Conservation (phyloP, 2,329 filamentous ascomycete genomes). For the Penicillium palitans region DNA sequence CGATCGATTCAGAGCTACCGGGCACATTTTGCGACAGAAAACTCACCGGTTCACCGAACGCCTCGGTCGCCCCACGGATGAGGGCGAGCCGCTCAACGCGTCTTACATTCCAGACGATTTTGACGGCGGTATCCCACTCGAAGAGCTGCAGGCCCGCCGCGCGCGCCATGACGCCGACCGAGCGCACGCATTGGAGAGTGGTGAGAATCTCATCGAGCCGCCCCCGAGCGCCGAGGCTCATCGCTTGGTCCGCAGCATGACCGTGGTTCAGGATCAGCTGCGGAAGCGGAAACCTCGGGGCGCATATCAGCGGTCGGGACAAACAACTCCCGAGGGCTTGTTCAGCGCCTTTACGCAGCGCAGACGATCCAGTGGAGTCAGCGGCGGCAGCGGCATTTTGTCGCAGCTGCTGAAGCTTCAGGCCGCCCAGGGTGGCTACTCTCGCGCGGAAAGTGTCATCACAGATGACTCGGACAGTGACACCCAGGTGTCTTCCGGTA, state of each 20-base stretch:
- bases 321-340: slow-evolving; percentile 32
- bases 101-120: slow-evolving; percentile 35
- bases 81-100: slow-evolving; percentile 33
- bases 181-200: slow-evolving; percentile 17
- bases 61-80: slow-evolving; percentile 34
- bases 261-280: slow-evolving; percentile 26
- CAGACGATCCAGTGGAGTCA: slow-evolving; percentile 28
- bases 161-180: slow-evolving; percentile 20
- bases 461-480: slow-evolving; percentile 36
- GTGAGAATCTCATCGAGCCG: slow-evolving; percentile 22
- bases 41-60: slow-evolving; percentile 31
- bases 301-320: slow-evolving; percentile 37
- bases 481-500: slow-evolving; percentile 30
- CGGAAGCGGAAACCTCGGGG: slow-evolving; percentile 32
- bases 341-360: slow-evolving; percentile 26
- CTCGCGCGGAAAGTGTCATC: slow-evolving; percentile 31
- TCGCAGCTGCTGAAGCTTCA: slow-evolving; percentile 72
- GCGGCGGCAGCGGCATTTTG: slow-evolving; percentile 59
- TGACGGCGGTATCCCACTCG: slow-evolving; percentile 25
- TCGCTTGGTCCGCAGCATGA: slow-evolving; percentile 41
- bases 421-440: slow-evolving; percentile 47
- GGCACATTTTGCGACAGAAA: slow-evolving; percentile 33
- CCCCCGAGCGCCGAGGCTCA: slow-evolving; percentile 39
- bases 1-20: slow-evolving; percentile 31
- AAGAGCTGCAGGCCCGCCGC: slow-evolving; percentile 25